Evolutionary conservation across 1,284 basidiomycete species (phyloP).

Genomic region (Gymnopus androsaceus): DNA sequence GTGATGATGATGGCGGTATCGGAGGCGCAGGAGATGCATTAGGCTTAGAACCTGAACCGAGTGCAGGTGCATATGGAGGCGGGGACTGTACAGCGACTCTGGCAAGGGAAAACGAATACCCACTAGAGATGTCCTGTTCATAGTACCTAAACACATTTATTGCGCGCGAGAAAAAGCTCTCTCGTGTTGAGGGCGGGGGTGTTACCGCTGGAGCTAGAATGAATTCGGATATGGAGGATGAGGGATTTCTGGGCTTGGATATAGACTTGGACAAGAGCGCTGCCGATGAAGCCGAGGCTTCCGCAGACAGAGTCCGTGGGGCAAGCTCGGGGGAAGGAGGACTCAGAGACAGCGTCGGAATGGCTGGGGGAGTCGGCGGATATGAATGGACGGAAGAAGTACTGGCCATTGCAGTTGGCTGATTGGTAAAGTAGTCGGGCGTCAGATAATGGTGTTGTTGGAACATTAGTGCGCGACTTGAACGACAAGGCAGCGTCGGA

Average conservation of each 20-base stretch:
- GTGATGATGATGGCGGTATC: constrained; percentile 11
- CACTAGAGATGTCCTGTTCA: constrained; percentile 53
- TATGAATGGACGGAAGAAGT: constrained; percentile 58
- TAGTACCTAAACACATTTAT: constrained; percentile 57
- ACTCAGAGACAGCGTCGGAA: constrained; percentile 35
- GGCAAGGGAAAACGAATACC: constrained; percentile 62
- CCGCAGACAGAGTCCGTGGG: constrained; percentile 41
- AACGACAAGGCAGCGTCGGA: constrained; percentile 64
- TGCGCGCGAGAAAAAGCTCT: constrained; percentile 55
- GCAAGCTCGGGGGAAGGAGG: constrained; percentile 38
- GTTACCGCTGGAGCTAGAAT: constrained; percentile 57
- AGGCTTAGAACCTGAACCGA: background rate
- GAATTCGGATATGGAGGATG: constrained; percentile 56
- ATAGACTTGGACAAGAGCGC: constrained; percentile 5
- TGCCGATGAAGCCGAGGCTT: background rate
- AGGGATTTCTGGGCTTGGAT: constrained; percentile 9
- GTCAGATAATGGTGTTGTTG: background rate
- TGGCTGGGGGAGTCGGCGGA: constrained; percentile 60
- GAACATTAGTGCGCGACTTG: constrained; percentile 56
- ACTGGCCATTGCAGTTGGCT: constrained; percentile 35
- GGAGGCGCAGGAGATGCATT: constrained; percentile 13
- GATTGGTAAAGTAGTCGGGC: constrained; percentile 9
- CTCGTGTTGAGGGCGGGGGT: constrained; percentile 35
- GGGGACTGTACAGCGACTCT: constrained; percentile 37
- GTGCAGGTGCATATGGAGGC: constrained; percentile 30